A percentile compares a stretch with the other conserved stretches of the same genome.
Evolutionary conservation across 176 grass and related monocot genomes (phyloP).

Genomic region (Tuctoria greenei): DNA sequence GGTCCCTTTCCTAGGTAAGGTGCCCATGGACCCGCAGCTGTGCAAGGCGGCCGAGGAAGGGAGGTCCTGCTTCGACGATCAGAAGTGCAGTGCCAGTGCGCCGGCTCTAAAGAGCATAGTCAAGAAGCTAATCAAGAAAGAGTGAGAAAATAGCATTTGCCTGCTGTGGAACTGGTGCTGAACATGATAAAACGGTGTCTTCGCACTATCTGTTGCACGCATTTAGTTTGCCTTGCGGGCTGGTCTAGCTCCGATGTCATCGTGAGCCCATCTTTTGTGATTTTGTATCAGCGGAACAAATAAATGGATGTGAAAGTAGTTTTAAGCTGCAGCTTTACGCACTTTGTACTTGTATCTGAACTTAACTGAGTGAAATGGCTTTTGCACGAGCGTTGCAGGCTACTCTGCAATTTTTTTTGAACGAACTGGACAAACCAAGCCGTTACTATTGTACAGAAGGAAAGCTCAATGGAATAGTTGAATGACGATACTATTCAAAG

Average conservation of each 20-base stretch:
- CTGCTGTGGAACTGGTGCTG: not conserved
- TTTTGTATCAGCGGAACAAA: not conserved
- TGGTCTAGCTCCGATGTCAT: not conserved
- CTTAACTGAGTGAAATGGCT: not conserved
- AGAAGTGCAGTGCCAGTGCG: slow-evolving; percentile 73
- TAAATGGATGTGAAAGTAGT: not conserved
- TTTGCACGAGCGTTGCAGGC: not conserved
- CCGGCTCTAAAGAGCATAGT: slow-evolving; percentile 69
- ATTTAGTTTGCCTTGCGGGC: not conserved
- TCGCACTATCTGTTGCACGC: not conserved
- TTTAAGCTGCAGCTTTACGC: not conserved
- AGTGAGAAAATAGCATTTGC: slow-evolving; percentile 12
- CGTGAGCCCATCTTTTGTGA: not conserved
- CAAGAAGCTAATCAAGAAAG: slow-evolving; percentile 57
- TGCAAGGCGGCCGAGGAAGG: slow-evolving; percentile 95
- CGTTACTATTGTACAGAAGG: no score
- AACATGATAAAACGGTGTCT: not conserved
- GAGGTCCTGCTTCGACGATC: slow-evolving; percentile 78
- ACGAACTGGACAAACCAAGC: no score
- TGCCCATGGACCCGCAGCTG: slow-evolving; percentile 85
- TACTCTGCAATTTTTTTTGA: no score
- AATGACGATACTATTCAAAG: not conserved
- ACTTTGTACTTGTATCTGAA: not conserved
- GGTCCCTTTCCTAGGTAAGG: slow-evolving; percentile 87
- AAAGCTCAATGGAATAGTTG: no score